Percentiles rank a stretch among this genome's conserved stretches.
These are phyloP conservation scores for Cordyceps cateniannulata DNA, from an alignment of 2,329 filamentous ascomycete species.

Conservation along the genomic window DNA sequence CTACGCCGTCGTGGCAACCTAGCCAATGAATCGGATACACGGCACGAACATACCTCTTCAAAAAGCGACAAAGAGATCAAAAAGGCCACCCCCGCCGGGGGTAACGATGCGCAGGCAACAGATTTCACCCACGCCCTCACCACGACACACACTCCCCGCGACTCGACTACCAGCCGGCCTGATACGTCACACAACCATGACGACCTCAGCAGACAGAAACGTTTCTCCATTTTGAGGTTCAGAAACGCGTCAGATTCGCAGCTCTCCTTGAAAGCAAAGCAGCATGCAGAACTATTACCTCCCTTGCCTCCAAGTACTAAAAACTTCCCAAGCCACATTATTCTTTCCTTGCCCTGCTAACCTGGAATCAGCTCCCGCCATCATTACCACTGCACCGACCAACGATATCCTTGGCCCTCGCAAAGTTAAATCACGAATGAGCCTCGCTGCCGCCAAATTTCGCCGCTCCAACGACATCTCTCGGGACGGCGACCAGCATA, in stretches of 20 bases:
- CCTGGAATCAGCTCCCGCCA: conserved; percentile 51
- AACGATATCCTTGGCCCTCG: conserved; percentile 49
- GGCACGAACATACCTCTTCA: conserved; percentile 29
- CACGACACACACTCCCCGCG: conserved; percentile 20
- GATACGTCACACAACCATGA: conserved; percentile 47
- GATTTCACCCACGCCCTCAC: conserved; percentile 14
- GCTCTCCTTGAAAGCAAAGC: conserved; percentile 67
- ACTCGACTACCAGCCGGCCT: conserved; percentile 27
- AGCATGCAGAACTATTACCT: conserved; percentile 53
- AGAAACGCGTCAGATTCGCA: conserved; percentile 92
- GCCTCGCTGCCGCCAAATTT: conserved; percentile 44
- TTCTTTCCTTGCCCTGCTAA: conserved; percentile 19
- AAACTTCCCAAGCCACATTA: conserved; percentile 14
- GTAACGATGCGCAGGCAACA: conserved; percentile 7
- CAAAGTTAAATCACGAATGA: conserved; percentile 51
- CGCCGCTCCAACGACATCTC: conserved; percentile 46
- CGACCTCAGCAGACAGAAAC: conserved; percentile 49
- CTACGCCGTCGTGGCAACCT: conserved; percentile 54
- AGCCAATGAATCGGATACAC: conserved; percentile 54
- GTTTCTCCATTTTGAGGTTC: conserved; percentile 70
- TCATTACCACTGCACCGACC: conserved; percentile 89
- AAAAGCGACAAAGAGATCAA: neutral
- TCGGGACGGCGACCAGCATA: conserved; percentile 17
- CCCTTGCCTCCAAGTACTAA: conserved; percentile 51
- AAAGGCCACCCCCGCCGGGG: conserved; percentile 7